phyloP scores from a whole-genome alignment of 2,329 filamentous ascomycete species.

The Colletotrichum lupini region DNA sequence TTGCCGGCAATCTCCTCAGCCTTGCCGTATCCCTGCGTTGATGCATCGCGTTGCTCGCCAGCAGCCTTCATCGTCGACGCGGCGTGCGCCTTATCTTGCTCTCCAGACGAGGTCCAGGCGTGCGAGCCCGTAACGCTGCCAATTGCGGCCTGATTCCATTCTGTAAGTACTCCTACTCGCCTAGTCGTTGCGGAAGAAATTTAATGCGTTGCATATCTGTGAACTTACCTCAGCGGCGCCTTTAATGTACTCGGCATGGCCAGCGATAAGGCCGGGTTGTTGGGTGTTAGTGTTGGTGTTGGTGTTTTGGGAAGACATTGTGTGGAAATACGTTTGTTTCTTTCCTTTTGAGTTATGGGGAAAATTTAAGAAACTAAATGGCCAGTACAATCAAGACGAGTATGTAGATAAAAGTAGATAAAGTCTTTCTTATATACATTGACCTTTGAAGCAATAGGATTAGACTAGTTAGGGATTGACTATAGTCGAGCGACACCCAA shows the following conservation, averaged over 20 bases:
- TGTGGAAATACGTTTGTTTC: neutral
- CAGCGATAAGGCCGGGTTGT: constrained; percentile 69
- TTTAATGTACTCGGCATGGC: constrained; percentile 76
- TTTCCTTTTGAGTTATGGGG: neutral
- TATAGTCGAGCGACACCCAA: neutral
- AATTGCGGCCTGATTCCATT: constrained; percentile 60
- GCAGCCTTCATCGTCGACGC: constrained; percentile 72
- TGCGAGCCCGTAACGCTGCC: constrained; percentile 71
- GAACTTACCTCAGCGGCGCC: constrained; percentile 72
- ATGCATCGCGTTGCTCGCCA: constrained; percentile 64
- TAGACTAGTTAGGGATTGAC: neutral
- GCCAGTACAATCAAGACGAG: rapidly evolving
- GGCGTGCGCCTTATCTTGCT: constrained; percentile 72
- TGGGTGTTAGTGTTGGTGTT: constrained; percentile 48
- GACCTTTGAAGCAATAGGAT: neutral
- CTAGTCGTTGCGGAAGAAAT: neutral
- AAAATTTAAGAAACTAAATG: too few relatives aligned
- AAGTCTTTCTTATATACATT: neutral
- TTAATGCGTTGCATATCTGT: neutral
- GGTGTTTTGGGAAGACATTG: constrained; percentile 31
- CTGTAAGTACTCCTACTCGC: neutral
- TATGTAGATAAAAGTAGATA: neutral
- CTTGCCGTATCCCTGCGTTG: constrained; percentile 67
- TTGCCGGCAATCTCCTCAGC: constrained; percentile 74
- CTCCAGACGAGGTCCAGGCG: constrained; percentile 72